phyloP scores from a whole-genome alignment of 176 grass and related monocot species.

The Aechmea fasciata region DNA sequence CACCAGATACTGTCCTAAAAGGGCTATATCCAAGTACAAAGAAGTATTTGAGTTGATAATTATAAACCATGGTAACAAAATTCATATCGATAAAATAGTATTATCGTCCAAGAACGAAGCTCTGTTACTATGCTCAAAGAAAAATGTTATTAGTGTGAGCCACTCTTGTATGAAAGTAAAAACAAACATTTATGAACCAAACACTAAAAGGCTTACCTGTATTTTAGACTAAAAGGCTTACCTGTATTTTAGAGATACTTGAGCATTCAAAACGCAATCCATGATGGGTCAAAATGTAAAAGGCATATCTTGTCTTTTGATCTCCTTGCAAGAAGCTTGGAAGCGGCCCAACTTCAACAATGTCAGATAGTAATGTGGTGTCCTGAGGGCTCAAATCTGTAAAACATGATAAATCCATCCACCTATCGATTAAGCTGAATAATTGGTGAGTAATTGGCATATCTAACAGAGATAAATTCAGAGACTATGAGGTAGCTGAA shows the following conservation, averaged over 20 bases:
- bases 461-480: not conserved
- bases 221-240: constrained; percentile 33
- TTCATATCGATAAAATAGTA: too few species aligned
- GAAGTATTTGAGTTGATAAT: too few species aligned
- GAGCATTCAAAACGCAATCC: constrained; percentile 83
- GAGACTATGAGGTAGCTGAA: too few species aligned
- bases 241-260: constrained; percentile 65
- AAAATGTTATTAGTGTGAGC: not conserved
- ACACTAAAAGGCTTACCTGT: constrained; percentile 40
- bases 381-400: constrained; percentile 86
- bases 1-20: too few species aligned
- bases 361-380: constrained; percentile 51
- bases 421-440: constrained; percentile 1
- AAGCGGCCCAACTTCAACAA: constrained; percentile 50
- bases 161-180: not conserved
- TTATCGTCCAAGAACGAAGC: not conserved
- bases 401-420: not conserved
- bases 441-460: not conserved
- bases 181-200: not conserved
- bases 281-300: constrained; percentile 56
- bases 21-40: too few species aligned
- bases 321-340: constrained; percentile 59
- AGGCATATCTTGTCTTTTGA: constrained; percentile 56
- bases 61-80: too few species aligned
- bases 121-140: not conserved